phyloP scores from a whole-genome alignment of 2,329 filamentous ascomycete genomes.

The Colletotrichum salicis region DNA sequence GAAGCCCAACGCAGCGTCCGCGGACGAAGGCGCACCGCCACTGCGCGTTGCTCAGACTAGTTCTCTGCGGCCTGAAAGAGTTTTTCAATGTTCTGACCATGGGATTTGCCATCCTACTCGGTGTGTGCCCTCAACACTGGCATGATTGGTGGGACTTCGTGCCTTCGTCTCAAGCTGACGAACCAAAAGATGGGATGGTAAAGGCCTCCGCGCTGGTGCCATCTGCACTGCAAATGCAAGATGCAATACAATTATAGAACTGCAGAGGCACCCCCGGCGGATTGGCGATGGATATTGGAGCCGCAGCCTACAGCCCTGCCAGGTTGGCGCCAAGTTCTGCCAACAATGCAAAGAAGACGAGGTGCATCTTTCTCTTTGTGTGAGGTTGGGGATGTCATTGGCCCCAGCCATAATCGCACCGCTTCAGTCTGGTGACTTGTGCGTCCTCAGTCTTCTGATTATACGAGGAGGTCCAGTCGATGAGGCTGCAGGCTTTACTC shows the following conservation, averaged over 20 bases:
- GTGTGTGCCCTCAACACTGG: conserved; percentile 1
- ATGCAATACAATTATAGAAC: conserved; percentile 33
- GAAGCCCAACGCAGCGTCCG: neutral
- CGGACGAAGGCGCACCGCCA: conserved; percentile 4
- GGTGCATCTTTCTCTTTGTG: conserved; percentile 29
- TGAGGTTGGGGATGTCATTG: conserved; percentile 19
- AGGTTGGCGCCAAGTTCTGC: conserved; percentile 24
- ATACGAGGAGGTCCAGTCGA: conserved; percentile 23
- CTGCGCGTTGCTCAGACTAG: neutral
- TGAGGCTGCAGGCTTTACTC: conserved; percentile 2
- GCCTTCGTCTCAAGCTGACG: conserved; percentile 9
- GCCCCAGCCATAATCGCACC: conserved; percentile 15
- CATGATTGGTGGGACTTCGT: conserved; percentile 24
- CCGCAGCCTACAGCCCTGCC: conserved; percentile 34
- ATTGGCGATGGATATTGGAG: conserved; percentile 19
- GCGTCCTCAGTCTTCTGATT: conserved; percentile 2
- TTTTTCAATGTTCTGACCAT: conserved; percentile 7
- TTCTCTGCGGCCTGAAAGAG: neutral
- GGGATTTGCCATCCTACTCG: neutral
- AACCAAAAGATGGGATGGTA: conserved; percentile 7
- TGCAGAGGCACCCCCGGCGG: neutral
- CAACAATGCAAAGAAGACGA: conserved; percentile 32
- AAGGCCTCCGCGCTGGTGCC: conserved; percentile 11
- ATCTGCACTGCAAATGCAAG: conserved; percentile 23
- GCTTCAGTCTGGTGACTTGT: conserved; percentile 27